Base-by-base conservation (phyloP, 192 early-diverging fungal species). In the Coemansia biformis region DNA sequence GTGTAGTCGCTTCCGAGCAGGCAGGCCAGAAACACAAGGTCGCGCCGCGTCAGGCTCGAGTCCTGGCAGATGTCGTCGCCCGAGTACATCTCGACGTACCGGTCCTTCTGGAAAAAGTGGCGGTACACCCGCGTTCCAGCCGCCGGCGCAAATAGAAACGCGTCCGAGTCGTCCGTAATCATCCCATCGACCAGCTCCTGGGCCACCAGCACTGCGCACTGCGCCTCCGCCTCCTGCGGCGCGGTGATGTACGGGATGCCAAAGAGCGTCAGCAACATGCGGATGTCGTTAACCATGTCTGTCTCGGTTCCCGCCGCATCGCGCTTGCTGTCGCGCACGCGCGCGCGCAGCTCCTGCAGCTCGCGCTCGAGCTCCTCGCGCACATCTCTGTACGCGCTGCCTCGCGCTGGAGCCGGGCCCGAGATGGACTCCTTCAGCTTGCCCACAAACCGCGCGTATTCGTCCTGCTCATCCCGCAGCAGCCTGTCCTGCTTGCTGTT, bases 1-100 rank as follows among this genome's bases (percentile, higher is more conserved):
- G 96, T 92, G 58, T 99, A 99, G 72, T 99, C 96, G 60, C 92
- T 96, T n/a, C 93, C 93, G 9, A 99, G 76, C 13, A 99, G 54
- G 42, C 85, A 90, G 15, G 94, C 92, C 34, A 99, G 53, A 42
- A 82, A 76, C 28, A 98, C 84, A 48, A 98, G 59, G 21, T 82
- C 79, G 32, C 84, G 67, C 37, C 89, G 69, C 28, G 78, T 56
- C 31, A 98, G 56, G 8, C 64, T 65, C 68, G 96, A 76, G 59
- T 83, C 79, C 13, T 76, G 57, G 43, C 77, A 75, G 23, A 99
- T 62, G 36, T 81, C 79, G 6, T 70, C 63, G 44, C 64, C 61
- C 6, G 76, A 46, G 61, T 94, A 99, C 53, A 82, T 80, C 57
- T 98, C 92, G 1, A 96, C 91, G 59, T 78, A 94, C 56, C 86